Evolutionary conservation across 164 flowering plant species (phyloP).

Genomic region (Platanus orientalis): DNA sequence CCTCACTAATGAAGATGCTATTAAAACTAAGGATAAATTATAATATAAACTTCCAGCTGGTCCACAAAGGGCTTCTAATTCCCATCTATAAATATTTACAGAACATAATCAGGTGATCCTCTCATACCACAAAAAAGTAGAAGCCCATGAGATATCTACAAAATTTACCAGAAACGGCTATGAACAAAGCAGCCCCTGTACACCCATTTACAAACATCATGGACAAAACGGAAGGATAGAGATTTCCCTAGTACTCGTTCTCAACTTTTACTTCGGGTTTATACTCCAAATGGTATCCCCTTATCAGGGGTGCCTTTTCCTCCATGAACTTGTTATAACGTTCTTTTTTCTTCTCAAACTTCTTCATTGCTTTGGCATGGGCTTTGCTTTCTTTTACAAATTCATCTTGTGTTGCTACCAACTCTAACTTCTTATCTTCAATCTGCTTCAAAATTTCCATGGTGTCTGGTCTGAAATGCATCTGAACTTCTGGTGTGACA

Average conservation of each 20-base stretch:
- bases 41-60: too few species aligned
- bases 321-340: conserved; percentile 8
- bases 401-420: background rate
- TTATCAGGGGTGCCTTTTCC: conserved; percentile 2
- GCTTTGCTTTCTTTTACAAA: background rate
- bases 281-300: conserved; percentile 4
- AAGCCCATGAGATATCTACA: too few species aligned
- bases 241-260: background rate
- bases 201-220: background rate
- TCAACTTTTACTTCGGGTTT: background rate
- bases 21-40: too few species aligned
- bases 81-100: too few species aligned
- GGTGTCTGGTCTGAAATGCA: conserved; percentile 7
- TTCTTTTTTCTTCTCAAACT: conserved; percentile 14
- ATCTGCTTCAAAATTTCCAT: conserved; percentile 8
- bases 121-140: too few species aligned
- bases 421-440: conserved; percentile 11
- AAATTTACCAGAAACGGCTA: background rate
- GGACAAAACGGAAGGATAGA: background rate
- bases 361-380: conserved; percentile 8
- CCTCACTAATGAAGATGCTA: too few species aligned
- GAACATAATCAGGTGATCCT: too few species aligned
- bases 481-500: background rate
- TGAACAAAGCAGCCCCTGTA: background rate
- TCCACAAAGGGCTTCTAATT: too few species aligned